Evolutionary conservation across 2,329 filamentous ascomycete species (phyloP).

Genomic region (Colletotrichum sidae): DNA sequence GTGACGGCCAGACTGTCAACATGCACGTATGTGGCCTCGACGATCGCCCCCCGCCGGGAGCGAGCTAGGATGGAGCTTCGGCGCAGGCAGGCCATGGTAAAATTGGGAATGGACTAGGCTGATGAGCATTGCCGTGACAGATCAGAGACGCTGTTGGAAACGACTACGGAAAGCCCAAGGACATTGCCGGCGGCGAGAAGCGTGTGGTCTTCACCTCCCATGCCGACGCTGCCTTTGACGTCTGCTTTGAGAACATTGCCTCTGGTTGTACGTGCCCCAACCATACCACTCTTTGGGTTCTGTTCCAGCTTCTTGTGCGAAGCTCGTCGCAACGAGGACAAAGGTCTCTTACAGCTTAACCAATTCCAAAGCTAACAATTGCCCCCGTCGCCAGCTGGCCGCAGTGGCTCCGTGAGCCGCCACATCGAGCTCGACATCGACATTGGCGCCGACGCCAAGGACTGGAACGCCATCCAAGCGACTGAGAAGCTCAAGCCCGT

Average conservation of each 20-base stretch:
- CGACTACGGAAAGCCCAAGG: slow-evolving; percentile 91
- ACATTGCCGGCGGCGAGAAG: slow-evolving; percentile 92
- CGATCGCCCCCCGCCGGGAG: neutral
- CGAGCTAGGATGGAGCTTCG: neutral
- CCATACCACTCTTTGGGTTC: neutral
- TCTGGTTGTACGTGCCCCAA: slow-evolving; percentile 69
- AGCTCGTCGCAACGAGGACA: no score
- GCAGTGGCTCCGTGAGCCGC: slow-evolving; percentile 67
- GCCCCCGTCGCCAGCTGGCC: slow-evolving; percentile 44
- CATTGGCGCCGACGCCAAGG: slow-evolving; percentile 95
- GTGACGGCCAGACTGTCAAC: slow-evolving; percentile 93
- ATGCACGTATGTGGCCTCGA: slow-evolving; percentile 77
- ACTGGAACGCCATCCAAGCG: slow-evolving; percentile 96
- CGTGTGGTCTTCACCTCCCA: slow-evolving; percentile 95
- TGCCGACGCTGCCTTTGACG: slow-evolving; percentile 91
- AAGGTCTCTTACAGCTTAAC: neutral
- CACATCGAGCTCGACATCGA: slow-evolving; percentile 93
- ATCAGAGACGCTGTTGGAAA: slow-evolving; percentile 96
- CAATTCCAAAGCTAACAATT: slow-evolving; percentile 39
- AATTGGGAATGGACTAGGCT: slow-evolving; percentile 14
- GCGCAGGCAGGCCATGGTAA: neutral
- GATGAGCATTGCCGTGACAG: slow-evolving; percentile 58
- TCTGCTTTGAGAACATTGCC: slow-evolving; percentile 92
- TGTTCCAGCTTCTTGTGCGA: slow-evolving; percentile 12
- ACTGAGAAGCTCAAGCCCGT: slow-evolving; percentile 98